These are phyloP conservation scores for Graphilbum fragrans DNA, from an alignment of 2,329 filamentous ascomycete species.

Conservation along the genomic window DNA sequence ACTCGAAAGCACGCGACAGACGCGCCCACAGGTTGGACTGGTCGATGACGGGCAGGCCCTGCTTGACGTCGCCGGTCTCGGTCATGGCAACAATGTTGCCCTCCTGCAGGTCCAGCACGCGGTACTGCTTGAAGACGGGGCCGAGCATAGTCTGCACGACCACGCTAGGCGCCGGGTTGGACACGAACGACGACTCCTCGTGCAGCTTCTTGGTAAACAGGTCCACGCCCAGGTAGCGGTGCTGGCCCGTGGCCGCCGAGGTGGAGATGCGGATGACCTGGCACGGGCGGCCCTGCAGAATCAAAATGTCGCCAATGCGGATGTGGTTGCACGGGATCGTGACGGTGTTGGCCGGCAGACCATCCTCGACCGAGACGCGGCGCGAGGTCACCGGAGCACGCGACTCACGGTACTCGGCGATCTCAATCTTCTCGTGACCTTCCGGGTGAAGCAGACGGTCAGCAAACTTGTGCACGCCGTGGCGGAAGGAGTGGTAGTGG, in stretches of 20 bases:
- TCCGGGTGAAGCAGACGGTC: constrained; percentile 39
- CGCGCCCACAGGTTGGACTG: constrained; percentile 81
- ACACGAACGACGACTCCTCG: constrained; percentile 96
- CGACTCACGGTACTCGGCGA: constrained; percentile 33
- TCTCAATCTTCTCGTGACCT: constrained; percentile 34
- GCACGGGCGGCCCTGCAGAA: constrained; percentile 97
- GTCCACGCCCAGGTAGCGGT: constrained; percentile 99
- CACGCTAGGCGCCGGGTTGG: constrained; percentile 91
- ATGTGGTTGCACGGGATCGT: constrained; percentile 99
- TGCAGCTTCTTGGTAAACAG: constrained; percentile 99
- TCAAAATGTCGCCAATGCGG: constrained; percentile 95
- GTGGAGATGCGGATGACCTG: constrained; percentile 99
- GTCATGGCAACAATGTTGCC: constrained; percentile 87
- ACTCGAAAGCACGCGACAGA: constrained; percentile 73
- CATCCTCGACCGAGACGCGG: constrained; percentile 19
- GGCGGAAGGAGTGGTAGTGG: constrained; percentile 47
- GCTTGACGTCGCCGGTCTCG: constrained; percentile 97
- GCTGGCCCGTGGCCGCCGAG: constrained; percentile 94
- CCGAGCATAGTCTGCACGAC: constrained; percentile 99
- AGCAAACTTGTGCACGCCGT: constrained; percentile 43
- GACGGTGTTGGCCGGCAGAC: constrained; percentile 62
- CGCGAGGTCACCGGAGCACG: constrained; percentile 2
- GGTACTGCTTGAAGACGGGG: constrained; percentile 99
- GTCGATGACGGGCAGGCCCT: constrained; percentile 82
- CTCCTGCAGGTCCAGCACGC: constrained; percentile 91